Percentiles rank a stretch among this genome's conserved stretches.
These are phyloP conservation scores for Spongispora temasekensis DNA, from an alignment of 1,284 basidiomycete genomes.

Conservation along the genomic window DNA sequence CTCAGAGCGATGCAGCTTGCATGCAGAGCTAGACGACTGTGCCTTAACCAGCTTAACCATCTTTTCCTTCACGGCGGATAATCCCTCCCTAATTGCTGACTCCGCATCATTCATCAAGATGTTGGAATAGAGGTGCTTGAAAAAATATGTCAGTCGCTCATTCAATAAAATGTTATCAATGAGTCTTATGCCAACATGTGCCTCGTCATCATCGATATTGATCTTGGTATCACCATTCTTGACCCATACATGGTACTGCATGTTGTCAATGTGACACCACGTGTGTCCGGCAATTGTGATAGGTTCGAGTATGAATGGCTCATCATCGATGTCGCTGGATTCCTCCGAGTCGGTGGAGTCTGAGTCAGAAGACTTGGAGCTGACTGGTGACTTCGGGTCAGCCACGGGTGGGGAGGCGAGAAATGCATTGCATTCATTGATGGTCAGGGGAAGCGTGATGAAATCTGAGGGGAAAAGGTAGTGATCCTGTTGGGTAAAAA, in stretches of 20 bases:
- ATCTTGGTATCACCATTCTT: neutral
- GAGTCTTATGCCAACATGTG: neutral
- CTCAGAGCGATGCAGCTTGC: neutral
- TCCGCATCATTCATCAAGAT: neutral
- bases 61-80: neutral
- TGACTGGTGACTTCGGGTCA: neutral
- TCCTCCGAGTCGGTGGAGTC: neutral
- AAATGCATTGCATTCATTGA: neutral
- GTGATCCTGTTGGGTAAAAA: too few species aligned
- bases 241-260: neutral
- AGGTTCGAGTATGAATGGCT: neutral
- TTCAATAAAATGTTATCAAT: neutral
- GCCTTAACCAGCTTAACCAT: neutral
- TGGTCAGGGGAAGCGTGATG: neutral
- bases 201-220: neutral
- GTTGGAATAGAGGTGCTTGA: neutral
- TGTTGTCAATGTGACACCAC: neutral
- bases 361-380: neutral
- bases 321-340: too few species aligned
- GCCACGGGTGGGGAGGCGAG: too few species aligned
- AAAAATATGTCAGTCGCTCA: neutral
- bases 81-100: neutral
- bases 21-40: neutral
- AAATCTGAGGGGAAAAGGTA: too few species aligned
- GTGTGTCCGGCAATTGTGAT: neutral